phyloP scores from a whole-genome alignment of 306 rosid genomes.

The Mimosa bimucronata region DNA sequence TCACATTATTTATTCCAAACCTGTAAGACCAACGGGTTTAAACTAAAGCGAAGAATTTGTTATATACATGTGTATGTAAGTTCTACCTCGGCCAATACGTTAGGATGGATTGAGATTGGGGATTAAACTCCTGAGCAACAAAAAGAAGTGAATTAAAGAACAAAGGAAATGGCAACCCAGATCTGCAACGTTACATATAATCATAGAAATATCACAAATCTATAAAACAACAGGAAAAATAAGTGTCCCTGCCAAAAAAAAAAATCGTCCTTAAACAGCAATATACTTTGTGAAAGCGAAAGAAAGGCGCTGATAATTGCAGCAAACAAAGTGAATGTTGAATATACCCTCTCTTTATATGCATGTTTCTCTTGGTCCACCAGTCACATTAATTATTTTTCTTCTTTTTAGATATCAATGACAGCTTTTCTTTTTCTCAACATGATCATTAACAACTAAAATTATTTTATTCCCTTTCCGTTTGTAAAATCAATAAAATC shows the following conservation, averaged over 20 bases:
- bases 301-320: slow-evolving; percentile 37
- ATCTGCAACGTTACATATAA: neutral
- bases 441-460: neutral
- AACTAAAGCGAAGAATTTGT: neutral
- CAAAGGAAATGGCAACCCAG: too few relatives aligned
- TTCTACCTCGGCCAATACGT: neutral
- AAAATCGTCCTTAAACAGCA: slow-evolving; percentile 30
- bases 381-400: neutral
- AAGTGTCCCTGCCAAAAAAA: slow-evolving; percentile 27
- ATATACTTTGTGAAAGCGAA: neutral
- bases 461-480: neutral
- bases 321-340: slow-evolving; percentile 33
- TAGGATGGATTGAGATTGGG: neutral
- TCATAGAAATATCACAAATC: neutral
- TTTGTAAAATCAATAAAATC: neutral
- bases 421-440: neutral
- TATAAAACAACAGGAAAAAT: slow-evolving; percentile 36
- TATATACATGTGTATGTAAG: too few relatives aligned
- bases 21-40: neutral
- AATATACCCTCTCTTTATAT: slow-evolving; percentile 10
- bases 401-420: slow-evolving; percentile 30
- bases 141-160: neutral
- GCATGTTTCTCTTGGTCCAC: slow-evolving; percentile 31
- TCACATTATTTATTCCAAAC: neutral
- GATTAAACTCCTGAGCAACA: neutral